A percentile compares a stretch with the other conserved stretches of the same genome.
Evolutionary conservation across 768 basidiomycete species (phyloP).

Genomic region (Leucocoprinus sp.): DNA sequence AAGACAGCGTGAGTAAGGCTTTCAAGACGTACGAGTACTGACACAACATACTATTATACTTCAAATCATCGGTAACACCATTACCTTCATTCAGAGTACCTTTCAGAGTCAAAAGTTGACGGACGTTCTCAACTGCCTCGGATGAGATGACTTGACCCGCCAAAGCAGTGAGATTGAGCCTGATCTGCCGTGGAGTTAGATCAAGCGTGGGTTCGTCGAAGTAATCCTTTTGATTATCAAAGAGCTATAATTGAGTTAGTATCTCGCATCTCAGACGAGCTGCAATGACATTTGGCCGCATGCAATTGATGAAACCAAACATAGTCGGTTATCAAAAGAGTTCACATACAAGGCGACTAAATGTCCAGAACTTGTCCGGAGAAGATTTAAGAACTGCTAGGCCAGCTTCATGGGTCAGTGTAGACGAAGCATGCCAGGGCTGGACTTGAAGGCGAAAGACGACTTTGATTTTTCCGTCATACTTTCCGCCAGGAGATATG

Average conservation of each 20-base stretch:
- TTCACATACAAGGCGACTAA: constrained; percentile 50
- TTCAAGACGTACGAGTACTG: neutral
- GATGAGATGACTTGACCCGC: constrained; percentile 46
- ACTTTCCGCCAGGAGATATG: constrained; percentile 49
- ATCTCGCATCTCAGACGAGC: too few relatives aligned
- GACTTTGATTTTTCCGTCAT: constrained; percentile 65
- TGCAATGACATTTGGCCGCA: too few relatives aligned
- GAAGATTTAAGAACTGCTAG: constrained; percentile 68
- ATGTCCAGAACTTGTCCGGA: constrained; percentile 76
- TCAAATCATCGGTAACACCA: constrained; percentile 79
- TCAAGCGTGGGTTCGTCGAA: constrained; percentile 68
- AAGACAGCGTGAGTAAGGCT: constrained; percentile 3
- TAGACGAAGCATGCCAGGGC: constrained; percentile 76
- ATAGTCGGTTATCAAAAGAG: neutral
- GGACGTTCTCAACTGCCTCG: constrained; percentile 43
- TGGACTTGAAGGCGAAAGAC: constrained; percentile 68
- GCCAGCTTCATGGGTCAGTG: constrained; percentile 72
- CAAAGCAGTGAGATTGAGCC: constrained; percentile 61
- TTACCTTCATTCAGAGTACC: constrained; percentile 68
- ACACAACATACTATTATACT: constrained; percentile 70
- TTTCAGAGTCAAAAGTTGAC: constrained; percentile 56
- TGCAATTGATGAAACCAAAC: neutral
- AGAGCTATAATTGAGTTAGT: constrained; percentile 42
- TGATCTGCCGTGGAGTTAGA: constrained; percentile 62
- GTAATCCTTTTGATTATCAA: constrained; percentile 68